Conservation (phyloP, 192 early-diverging fungal species). For the Backusella sp. region DNA sequence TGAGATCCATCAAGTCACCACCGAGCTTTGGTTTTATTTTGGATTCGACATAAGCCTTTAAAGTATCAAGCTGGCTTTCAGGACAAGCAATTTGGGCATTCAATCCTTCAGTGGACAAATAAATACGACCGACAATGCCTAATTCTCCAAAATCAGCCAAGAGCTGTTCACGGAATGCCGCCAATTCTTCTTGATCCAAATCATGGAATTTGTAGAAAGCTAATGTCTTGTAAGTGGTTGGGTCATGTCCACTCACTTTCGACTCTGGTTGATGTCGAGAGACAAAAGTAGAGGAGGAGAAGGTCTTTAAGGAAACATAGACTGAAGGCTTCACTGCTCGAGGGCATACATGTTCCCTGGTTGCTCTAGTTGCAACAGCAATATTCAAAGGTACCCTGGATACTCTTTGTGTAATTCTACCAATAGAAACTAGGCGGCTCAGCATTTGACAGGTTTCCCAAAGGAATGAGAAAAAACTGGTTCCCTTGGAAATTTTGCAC, state of each 20-base stretch:
- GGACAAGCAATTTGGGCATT: slow-evolving; percentile 81
- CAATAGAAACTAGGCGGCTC: background rate
- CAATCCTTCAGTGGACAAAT: slow-evolving; percentile 71
- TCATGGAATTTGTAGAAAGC: slow-evolving; percentile 57
- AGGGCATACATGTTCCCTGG: background rate
- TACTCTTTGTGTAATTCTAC: background rate
- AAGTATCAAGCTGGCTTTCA: slow-evolving; percentile 36
- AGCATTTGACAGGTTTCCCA: slow-evolving; percentile 2
- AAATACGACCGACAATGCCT: slow-evolving; percentile 71
- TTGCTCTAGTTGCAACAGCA: background rate
- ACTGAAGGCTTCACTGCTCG: background rate
- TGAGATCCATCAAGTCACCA: slow-evolving; percentile 51
- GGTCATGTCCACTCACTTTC: slow-evolving; percentile 2
- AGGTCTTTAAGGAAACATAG: background rate
- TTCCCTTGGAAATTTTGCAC: background rate
- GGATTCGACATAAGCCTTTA: slow-evolving; percentile 55
- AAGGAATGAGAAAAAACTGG: background rate
- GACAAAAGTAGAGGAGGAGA: background rate
- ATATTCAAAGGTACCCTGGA: background rate
- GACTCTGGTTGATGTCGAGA: slow-evolving; percentile 2
- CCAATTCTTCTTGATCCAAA: slow-evolving; percentile 27
- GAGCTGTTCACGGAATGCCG: slow-evolving; percentile 39
- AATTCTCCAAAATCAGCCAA: slow-evolving; percentile 42
- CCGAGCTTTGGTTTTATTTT: slow-evolving; percentile 31
- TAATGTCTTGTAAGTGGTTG: slow-evolving; percentile 38